A percentile compares a stretch with the other conserved stretches of the same genome.
These are phyloP conservation scores for Erysimum pusillum DNA, from an alignment of 441 rosid species.

Conservation along the genomic window DNA sequence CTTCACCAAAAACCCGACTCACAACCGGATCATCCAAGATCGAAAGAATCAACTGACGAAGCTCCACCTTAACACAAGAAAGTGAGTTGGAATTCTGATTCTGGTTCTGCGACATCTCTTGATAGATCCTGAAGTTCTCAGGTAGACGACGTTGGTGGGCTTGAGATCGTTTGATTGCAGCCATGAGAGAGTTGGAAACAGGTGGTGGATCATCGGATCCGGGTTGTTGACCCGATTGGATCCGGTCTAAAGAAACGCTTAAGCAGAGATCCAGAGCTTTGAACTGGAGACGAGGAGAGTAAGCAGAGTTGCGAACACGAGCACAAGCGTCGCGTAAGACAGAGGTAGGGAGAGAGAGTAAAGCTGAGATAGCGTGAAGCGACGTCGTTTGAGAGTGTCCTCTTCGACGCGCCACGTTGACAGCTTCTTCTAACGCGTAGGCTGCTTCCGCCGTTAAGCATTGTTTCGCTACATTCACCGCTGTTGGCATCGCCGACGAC, in stretches of 20 bases:
- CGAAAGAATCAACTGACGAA: slow-evolving; percentile 77
- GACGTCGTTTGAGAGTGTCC: slow-evolving; percentile 90
- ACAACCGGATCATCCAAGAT: slow-evolving; percentile 93
- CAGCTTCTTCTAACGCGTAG: slow-evolving; percentile 85
- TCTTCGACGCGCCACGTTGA: slow-evolving; percentile 72
- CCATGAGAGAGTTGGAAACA: slow-evolving; percentile 92
- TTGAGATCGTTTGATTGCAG: slow-evolving; percentile 90
- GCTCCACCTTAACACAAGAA: slow-evolving; percentile 78
- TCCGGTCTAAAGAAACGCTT: slow-evolving; percentile 83
- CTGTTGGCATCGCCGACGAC: slow-evolving; percentile 91
- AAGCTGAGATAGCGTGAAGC: slow-evolving; percentile 84
- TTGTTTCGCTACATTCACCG: slow-evolving; percentile 85
- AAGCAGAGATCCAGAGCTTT: slow-evolving; percentile 88
- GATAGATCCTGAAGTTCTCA: slow-evolving; percentile 79
- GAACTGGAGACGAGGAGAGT: slow-evolving; percentile 83
- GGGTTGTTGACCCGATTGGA: slow-evolving; percentile 67
- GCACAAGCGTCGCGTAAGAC: slow-evolving; percentile 81
- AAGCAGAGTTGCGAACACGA: slow-evolving; percentile 74
- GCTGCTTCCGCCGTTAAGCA: slow-evolving; percentile 85
- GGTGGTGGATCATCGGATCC: slow-evolving; percentile 58
- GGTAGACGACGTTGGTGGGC: slow-evolving; percentile 90
- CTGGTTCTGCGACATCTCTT: slow-evolving; percentile 64
- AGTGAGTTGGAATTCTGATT: slow-evolving; percentile 48
- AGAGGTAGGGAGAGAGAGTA: slow-evolving; percentile 81
- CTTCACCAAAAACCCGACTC: slow-evolving; percentile 87